Evolutionary conservation across 1,284 basidiomycete species (phyloP).

Genomic region (Cutaneotrichosporon sp.): DNA sequence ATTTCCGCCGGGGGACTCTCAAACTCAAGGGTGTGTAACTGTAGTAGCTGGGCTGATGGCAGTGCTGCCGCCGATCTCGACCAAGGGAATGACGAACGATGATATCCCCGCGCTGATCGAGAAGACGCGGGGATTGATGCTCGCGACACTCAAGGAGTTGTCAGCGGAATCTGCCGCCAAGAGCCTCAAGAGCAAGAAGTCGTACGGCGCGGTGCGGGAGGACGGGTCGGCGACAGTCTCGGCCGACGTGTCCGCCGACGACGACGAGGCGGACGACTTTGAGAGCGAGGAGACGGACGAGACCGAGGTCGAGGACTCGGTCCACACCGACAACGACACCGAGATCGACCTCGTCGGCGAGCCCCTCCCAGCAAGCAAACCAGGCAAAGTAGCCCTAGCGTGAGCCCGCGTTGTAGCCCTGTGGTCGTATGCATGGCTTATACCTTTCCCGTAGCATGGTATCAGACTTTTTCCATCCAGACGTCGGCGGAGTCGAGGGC

Average conservation of each 20-base stretch:
- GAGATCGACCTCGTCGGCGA: not conserved
- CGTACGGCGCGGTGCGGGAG: conserved; percentile 45
- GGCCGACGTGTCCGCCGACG: not conserved
- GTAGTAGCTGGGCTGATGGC: conserved; percentile 54
- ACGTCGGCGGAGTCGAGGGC: conserved; percentile 92
- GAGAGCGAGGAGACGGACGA: conserved; percentile 2
- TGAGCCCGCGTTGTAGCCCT: conserved; percentile 20
- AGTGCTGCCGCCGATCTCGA: conserved; percentile 53
- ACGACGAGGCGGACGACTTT: not conserved
- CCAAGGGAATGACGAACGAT: conserved; percentile 45
- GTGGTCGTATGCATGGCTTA: conserved; percentile 29
- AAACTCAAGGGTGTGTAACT: conserved; percentile 66
- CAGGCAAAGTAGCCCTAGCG: conserved; percentile 21
- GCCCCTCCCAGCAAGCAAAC: conserved; percentile 4
- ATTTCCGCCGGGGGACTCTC: conserved; percentile 74
- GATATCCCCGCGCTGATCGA: conserved; percentile 50
- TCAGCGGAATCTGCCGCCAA: conserved; percentile 6
- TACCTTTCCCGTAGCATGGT: conserved; percentile 59
- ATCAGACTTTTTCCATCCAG: conserved; percentile 93
- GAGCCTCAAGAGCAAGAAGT: too few species aligned
- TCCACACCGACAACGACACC: not conserved
- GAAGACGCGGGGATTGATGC: conserved; percentile 48
- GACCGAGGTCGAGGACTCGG: conserved; percentile 2
- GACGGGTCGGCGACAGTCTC: conserved; percentile 42
- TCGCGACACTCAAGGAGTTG: conserved; percentile 41